Base-by-base conservation (phyloP, 371 early-diverging fungal species). In the Mucor irregularis region DNA sequence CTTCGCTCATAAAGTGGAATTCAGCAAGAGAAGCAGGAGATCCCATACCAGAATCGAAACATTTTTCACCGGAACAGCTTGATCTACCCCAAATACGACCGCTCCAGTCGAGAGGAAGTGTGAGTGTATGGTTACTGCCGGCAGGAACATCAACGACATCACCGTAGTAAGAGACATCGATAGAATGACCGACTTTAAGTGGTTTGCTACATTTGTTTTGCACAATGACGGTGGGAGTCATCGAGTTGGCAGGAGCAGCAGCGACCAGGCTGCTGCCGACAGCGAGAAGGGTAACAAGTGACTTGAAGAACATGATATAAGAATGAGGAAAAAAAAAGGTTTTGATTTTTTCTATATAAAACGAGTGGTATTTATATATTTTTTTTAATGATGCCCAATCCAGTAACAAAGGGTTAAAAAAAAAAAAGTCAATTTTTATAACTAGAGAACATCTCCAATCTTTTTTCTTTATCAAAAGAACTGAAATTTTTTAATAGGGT, bases 1-100 rank as follows among this genome's bases (percentile, higher is more conserved):
- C 66, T 9, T 37, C 34, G 2, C 61, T 61, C 37, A 60, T 50
- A 45, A 76, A 70, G 25, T 63, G 49, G 42, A 76, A 69, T 50
- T 76, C 76, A 9, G 76, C 73, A 28, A 76, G 59, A 22, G 71
- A 66, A 6, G 67, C 68, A 53, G 68, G 49, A 38, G 55, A 44
- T 26, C 60, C 58, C 38, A 62, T 62, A 47, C 58, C 72, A 8
- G 69, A 51, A 9, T 54, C 39, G 10, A 47, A 53, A 42, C 68
- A 68, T 11, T 53, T 34, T 14, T 44, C 29, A 9, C 57, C 59
- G 24, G 40, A 28, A 39, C 68, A 68, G 17, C 46, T 55, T 10
- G 13, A 56, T 47, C 73, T 64, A 29, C 63, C 73, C 73, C 71
- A 76, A 39, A 72, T 50, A 38, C 76, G 68, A 22, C 73, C 76